These are phyloP conservation scores for Pseudogymnoascus sp. DNA, from an alignment of 2,329 filamentous ascomycete species.

Conservation along the genomic window DNA sequence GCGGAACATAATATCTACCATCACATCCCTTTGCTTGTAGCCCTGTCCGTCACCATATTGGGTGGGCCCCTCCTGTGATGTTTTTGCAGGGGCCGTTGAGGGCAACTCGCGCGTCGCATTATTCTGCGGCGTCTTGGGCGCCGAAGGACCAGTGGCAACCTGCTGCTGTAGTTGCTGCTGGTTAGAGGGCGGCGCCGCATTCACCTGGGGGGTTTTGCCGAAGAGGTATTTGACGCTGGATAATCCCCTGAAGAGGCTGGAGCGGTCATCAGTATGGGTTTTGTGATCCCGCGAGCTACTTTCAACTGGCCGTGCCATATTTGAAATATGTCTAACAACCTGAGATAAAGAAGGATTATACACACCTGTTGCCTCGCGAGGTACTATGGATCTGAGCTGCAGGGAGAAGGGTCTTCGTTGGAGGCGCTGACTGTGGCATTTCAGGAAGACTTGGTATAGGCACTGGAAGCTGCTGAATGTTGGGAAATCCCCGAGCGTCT, in stretches of 20 bases:
- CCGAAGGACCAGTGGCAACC: background rate
- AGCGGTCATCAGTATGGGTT: background rate
- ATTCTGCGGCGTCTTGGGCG: background rate
- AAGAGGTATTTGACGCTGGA: background rate
- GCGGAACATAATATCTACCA: background rate
- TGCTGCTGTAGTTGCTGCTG: background rate
- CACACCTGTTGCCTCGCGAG: slow-evolving; percentile 15
- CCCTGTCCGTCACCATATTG: background rate
- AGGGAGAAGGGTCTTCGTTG: slow-evolving; percentile 13
- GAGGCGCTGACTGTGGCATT: slow-evolving; percentile 10
- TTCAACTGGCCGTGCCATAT: background rate
- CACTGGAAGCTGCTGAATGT: slow-evolving; percentile 16
- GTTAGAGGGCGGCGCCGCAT: background rate
- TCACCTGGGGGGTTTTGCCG: background rate
- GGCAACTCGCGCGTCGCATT: background rate
- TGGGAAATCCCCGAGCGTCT: slow-evolving; percentile 2
- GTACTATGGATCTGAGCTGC: slow-evolving; percentile 16
- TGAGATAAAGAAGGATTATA: background rate
- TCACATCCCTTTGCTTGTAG: too few relatives aligned
- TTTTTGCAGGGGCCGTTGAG: background rate
- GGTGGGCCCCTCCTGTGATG: background rate
- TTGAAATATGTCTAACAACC: background rate
- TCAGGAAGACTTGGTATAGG: slow-evolving; percentile 21
- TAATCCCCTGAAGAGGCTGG: background rate
- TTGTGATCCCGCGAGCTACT: background rate